Evolutionary conservation across 1,139 yeast species (phyloP).

Genomic region (Sugiyamaella grinbergsii): DNA sequence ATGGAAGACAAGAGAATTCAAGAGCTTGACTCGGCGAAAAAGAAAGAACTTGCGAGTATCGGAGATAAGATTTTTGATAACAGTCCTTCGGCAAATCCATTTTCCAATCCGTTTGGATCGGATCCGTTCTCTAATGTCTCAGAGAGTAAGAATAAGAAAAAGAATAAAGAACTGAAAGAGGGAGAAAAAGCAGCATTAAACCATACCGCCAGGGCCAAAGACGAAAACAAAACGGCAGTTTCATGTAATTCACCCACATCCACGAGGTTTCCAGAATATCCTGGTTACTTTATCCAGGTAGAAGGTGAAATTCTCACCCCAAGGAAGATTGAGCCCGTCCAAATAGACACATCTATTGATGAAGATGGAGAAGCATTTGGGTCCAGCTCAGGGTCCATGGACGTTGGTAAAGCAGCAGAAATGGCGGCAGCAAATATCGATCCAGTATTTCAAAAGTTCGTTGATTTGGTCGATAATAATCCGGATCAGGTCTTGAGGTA

Average conservation of each 20-base stretch:
- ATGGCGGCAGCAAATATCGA: slow-evolving; percentile 46
- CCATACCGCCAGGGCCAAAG: background rate
- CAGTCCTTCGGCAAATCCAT: slow-evolving; percentile 28
- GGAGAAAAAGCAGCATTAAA: slow-evolving; percentile 17
- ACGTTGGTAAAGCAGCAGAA: slow-evolving; percentile 30
- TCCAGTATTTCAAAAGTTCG: slow-evolving; percentile 74
- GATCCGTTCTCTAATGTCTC: no score
- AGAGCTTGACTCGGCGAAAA: slow-evolving; percentile 30
- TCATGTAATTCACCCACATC: no score
- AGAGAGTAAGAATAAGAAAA: slow-evolving; percentile 6
- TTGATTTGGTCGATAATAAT: slow-evolving; percentile 72
- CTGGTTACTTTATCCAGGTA: slow-evolving; percentile 68
- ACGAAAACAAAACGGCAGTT: background rate
- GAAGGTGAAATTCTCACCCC: slow-evolving; percentile 60
- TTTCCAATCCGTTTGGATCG: slow-evolving; percentile 29
- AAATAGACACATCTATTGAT: slow-evolving; percentile 23
- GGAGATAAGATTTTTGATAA: slow-evolving; percentile 39
- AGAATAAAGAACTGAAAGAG: slow-evolving; percentile 3
- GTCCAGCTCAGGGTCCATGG: slow-evolving; percentile 12
- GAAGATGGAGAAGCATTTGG: slow-evolving; percentile 36
- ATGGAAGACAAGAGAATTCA: slow-evolving; percentile 41
- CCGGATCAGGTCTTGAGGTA: slow-evolving; percentile 86
- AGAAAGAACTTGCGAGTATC: slow-evolving; percentile 22
- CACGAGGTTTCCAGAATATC: slow-evolving; percentile 37
- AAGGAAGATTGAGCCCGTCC: slow-evolving; percentile 36